These are phyloP conservation scores for Tulasnella sp. DNA, from an alignment of 768 basidiomycete species.

Conservation along the genomic window DNA sequence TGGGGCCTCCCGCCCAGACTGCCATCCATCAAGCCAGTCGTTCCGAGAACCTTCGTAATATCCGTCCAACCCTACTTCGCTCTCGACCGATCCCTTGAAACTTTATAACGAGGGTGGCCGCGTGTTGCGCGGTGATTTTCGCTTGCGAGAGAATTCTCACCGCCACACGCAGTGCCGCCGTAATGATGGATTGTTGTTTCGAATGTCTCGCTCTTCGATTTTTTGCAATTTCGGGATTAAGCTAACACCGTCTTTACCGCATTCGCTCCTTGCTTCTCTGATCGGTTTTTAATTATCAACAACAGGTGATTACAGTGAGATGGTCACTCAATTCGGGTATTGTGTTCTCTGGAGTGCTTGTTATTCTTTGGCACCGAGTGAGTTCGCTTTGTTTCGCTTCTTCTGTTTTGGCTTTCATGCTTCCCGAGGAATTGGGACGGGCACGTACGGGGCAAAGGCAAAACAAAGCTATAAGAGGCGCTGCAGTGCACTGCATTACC, in stretches of 20 bases:
- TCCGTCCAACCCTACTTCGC: background rate
- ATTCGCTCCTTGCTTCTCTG: background rate
- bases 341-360: conserved; percentile 87
- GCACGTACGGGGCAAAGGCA: background rate
- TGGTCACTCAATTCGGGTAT: conserved; percentile 94
- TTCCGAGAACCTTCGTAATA: background rate
- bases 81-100: background rate
- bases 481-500: background rate
- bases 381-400: conserved; percentile 23
- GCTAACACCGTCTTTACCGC: conserved; percentile 1
- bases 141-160: background rate
- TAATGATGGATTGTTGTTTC: background rate
- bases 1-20: background rate
- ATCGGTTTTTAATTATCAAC: background rate
- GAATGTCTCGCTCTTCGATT: background rate
- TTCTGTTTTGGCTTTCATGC: background rate
- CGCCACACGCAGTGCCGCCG: background rate
- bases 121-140: background rate
- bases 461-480: background rate
- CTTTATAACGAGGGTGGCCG: background rate
- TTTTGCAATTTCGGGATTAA: conserved; percentile 1
- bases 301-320: conserved; percentile 78
- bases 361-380: conserved; percentile 83
- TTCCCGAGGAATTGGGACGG: background rate
- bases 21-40: background rate